Evolutionary conservation across 495 filamentous ascomycete genomes (phyloP), one percentile per base, ranked within the genome.

Genomic region (Penicillium parvum): DNA sequence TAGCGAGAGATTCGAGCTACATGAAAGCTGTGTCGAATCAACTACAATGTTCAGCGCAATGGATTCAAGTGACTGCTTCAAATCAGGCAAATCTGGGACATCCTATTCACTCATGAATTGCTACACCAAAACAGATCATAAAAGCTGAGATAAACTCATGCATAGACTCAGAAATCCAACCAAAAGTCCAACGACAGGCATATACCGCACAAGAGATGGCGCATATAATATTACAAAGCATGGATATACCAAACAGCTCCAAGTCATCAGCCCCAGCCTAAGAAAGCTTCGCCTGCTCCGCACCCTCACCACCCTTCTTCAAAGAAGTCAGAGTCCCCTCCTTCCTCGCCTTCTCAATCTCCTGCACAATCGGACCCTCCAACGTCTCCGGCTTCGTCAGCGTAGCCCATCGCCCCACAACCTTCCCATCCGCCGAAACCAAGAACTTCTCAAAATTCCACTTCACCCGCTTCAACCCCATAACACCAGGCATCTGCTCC

Each of bases 391-490:
- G 92, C 78, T 89, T 95, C 8, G 84, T 87, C 9, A 79, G 81
- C 57, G 85, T 88, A 19, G 86, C 85, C 86, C 88, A 97, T 32
- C 92, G 65, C 5, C 68, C 72, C 57, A 81, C 85, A 19, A 96
- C 90, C 65, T 83, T 75, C 3, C 91, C 91, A 62, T 96, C 88
- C 40, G 76, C 75, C n/a, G 80, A 82, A 41, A 97, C 73, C 50
- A 98, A 67, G 64, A 95, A 97, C 77, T 98, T 98, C 74, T 98
- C 94, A 66, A 95, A 94, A 63, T 91, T 95, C 88, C 90, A 96
- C 84, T 95, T 94, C 52, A 98, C 74, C 25, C 82, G 59, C 81
- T 90, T 90, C 57, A 96, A 50, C 15, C 92, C 92, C 59, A 96
- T 54, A 5, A 95, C 34, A 12, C 94, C 90, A 1, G 92, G 82